phyloP scores from a whole-genome alignment of 2,329 filamentous ascomycete genomes.

The Ilyonectria sp. region DNA sequence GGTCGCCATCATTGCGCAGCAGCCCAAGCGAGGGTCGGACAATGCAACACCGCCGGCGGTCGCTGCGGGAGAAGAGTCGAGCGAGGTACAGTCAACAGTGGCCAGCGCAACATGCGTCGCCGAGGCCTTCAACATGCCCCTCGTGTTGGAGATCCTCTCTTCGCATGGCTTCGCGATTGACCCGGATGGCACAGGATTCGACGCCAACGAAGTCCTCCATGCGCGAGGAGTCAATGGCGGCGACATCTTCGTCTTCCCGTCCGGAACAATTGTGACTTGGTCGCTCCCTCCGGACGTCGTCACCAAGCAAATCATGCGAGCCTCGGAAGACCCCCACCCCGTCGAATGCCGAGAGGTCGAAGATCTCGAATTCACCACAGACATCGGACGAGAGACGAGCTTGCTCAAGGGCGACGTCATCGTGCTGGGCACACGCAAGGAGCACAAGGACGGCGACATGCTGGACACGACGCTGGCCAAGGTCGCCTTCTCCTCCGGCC shows the following conservation, averaged over 20 bases:
- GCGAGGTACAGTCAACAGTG: slow-evolving; percentile 58
- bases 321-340: slow-evolving; percentile 82
- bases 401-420: slow-evolving; percentile 90
- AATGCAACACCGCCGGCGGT: slow-evolving; percentile 41
- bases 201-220: slow-evolving; percentile 74
- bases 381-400: slow-evolving; percentile 80
- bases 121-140: slow-evolving; percentile 75
- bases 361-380: slow-evolving; percentile 88
- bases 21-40: slow-evolving; percentile 59
- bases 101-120: slow-evolving; percentile 75
- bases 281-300: slow-evolving; percentile 84
- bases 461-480: slow-evolving; percentile 84
- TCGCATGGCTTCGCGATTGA: slow-evolving; percentile 74
- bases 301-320: slow-evolving; percentile 80
- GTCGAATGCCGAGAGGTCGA: slow-evolving; percentile 83
- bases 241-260: slow-evolving; percentile 96
- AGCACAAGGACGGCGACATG: slow-evolving; percentile 60
- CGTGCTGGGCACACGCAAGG: slow-evolving; percentile 83
- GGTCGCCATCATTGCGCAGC: slow-evolving; percentile 89
- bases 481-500: slow-evolving; percentile 94
- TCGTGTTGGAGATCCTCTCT: slow-evolving; percentile 70
- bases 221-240: slow-evolving; percentile 75
- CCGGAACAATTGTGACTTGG: slow-evolving; percentile 94
- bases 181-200: slow-evolving; percentile 73
- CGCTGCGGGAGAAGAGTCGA: slow-evolving; percentile 35